Percentiles rank a stretch among this genome's conserved stretches.
Evolutionary conservation across 768 basidiomycete genomes (phyloP).

Genomic region (Rickenella mellea): DNA sequence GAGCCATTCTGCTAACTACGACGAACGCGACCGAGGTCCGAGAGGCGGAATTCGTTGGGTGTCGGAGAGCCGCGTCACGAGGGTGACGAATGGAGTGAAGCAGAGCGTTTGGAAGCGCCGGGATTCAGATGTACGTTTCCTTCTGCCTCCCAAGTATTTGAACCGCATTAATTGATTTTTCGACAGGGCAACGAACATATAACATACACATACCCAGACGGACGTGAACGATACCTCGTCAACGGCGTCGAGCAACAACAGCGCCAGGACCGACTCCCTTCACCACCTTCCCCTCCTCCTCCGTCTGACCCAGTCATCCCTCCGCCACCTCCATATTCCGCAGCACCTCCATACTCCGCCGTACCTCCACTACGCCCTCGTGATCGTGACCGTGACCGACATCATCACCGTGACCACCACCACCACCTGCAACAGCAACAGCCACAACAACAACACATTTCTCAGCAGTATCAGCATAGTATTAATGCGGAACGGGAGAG

Average conservation of each 20-base stretch:
- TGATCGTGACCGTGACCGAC: too few species aligned
- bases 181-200: constrained; percentile 68
- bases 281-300: constrained; percentile 5
- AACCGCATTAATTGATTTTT: constrained; percentile 9
- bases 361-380: too few species aligned
- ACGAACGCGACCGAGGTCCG: neutral
- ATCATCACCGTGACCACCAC: too few species aligned
- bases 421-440: too few species aligned
- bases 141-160: constrained; percentile 2
- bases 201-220: constrained; percentile 55
- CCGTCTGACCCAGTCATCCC: too few species aligned
- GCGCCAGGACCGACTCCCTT: neutral
- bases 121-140: constrained; percentile 46
- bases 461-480: too few species aligned
- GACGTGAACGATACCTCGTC: constrained; percentile 52
- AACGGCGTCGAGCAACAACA: constrained; percentile 49
- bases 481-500: too few species aligned
- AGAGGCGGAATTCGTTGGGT: constrained; percentile 32
- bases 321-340: too few species aligned
- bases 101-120: constrained; percentile 42
- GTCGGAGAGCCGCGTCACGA: constrained; percentile 46
- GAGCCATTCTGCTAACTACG: constrained; percentile 1
- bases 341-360: too few species aligned
- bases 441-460: too few species aligned
- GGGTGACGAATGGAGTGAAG: constrained; percentile 59